These are phyloP conservation scores for Triglochin maritima DNA, from an alignment of 106 monocot species.

Conservation along the genomic window DNA sequence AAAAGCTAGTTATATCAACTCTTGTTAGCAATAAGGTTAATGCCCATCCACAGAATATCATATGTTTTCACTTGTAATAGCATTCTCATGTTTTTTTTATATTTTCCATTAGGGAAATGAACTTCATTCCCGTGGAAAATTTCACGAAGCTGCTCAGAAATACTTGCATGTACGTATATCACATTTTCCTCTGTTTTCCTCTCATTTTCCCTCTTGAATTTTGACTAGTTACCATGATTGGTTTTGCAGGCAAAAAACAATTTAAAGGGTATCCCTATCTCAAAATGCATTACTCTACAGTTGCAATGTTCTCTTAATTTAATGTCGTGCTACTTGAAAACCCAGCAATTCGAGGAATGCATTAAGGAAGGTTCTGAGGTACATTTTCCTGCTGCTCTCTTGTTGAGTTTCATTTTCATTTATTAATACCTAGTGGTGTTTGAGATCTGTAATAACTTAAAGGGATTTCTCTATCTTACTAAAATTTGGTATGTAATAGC, in stretches of 20 bases:
- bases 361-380: slow-evolving; percentile 90
- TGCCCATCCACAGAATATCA: too few species aligned
- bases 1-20: not conserved
- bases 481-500: not conserved
- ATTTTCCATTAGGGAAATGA: slow-evolving; percentile 62
- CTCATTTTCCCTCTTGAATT: not conserved
- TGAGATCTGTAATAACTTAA: not conserved
- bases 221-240: not conserved
- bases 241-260: slow-evolving; percentile 76
- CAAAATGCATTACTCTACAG: slow-evolving; percentile 53
- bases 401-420: not conserved
- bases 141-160: slow-evolving; percentile 66
- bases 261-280: slow-evolving; percentile 49
- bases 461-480: not conserved
- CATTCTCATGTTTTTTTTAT: not conserved
- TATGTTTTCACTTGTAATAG: too few species aligned
- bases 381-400: not conserved
- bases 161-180: slow-evolving; percentile 54
- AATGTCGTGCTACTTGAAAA: slow-evolving; percentile 94
- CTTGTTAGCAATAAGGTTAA: too few species aligned
- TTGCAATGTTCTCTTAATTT: slow-evolving; percentile 85
- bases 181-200: not conserved
- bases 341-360: slow-evolving; percentile 67
- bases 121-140: slow-evolving; percentile 51
- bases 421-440: not conserved